phyloP scores from a whole-genome alignment of 495 filamentous ascomycete genomes.

The Emericellopsis terricola region DNA sequence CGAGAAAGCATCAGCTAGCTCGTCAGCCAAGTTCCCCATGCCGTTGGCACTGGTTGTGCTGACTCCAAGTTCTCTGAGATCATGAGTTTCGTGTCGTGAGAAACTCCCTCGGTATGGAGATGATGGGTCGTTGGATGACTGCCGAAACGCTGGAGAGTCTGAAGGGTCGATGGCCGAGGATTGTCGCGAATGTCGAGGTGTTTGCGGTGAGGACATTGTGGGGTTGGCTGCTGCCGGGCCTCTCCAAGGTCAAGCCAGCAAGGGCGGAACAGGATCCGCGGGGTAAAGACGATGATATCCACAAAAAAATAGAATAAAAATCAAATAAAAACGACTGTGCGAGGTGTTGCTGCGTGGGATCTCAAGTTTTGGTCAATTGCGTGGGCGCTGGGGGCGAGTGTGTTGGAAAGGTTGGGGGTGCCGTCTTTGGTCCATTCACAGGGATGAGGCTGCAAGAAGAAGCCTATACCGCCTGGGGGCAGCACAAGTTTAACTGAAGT shows the following conservation, averaged over 20 bases:
- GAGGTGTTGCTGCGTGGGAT: no score
- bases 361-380: no score
- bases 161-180: conserved; percentile 39
- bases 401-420: no score
- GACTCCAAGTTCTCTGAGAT: conserved; percentile 30
- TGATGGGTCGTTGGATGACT: conserved; percentile 44
- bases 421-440: no score
- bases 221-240: conserved; percentile 3
- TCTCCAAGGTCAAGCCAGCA: neutral
- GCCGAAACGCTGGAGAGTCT: conserved; percentile 33
- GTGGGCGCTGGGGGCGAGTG: no score
- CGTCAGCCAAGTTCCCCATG: conserved; percentile 61
- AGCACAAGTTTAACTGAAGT: no score
- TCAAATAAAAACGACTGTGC: no score
- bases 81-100: conserved; percentile 24
- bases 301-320: no score
- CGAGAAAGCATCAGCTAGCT: conserved; percentile 44
- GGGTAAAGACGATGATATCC: neutral
- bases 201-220: conserved; percentile 33
- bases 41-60: conserved; percentile 12
- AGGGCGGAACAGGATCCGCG: neutral
- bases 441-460: no score
- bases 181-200: conserved; percentile 46
- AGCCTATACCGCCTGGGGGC: no score
- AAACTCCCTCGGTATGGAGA: conserved; percentile 36